These are phyloP conservation scores for Croton setiger DNA, from an alignment of 441 rosid species.

Conservation along the genomic window DNA sequence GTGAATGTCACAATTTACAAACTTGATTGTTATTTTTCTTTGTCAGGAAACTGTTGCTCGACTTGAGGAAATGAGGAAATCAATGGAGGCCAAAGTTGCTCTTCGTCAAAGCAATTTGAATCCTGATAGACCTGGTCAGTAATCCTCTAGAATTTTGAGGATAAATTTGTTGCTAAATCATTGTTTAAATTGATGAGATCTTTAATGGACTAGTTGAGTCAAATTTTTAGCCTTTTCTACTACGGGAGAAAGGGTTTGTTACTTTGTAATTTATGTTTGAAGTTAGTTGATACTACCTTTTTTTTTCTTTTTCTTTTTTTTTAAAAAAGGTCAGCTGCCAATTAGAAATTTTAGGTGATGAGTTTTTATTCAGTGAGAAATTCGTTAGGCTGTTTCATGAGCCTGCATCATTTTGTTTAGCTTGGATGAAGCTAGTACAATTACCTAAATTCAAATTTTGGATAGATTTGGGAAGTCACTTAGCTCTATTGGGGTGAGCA, in stretches of 20 bases:
- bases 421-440: neutral
- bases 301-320: neutral
- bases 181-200: slow-evolving; percentile 9
- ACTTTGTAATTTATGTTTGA: neutral
- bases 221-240: neutral
- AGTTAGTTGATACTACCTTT: neutral
- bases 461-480: neutral
- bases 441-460: neutral
- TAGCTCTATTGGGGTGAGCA: no score
- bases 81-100: slow-evolving; percentile 67
- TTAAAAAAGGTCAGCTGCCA: neutral
- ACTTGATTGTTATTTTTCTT: slow-evolving; percentile 9
- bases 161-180: slow-evolving; percentile 4
- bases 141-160: slow-evolving; percentile 10
- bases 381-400: neutral
- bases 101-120: slow-evolving; percentile 93
- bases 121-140: slow-evolving; percentile 93
- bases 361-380: neutral
- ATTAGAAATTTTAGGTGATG: neutral
- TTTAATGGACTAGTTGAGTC: slow-evolving; percentile 1
- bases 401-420: neutral
- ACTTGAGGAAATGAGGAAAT: slow-evolving; percentile 64
- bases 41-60: slow-evolving; percentile 88
- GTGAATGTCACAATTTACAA: neutral
- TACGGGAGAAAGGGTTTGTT: neutral